Conservation (phyloP, 257 asterid genomes). For the Datura wrightii region DNA sequence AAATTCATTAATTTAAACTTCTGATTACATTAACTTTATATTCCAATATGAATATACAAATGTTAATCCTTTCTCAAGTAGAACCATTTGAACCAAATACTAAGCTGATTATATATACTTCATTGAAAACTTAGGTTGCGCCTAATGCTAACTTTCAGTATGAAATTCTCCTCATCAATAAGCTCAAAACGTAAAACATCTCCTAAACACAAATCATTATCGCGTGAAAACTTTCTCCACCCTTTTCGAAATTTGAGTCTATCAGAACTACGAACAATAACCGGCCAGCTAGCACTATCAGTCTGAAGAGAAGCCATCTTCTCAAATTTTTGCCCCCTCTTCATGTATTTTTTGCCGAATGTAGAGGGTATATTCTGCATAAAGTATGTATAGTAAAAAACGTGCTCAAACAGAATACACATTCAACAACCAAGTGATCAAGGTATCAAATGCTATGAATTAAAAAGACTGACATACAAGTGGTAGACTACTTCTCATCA, state of each 20-base stretch:
- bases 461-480: background rate
- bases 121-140: background rate
- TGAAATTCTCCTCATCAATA: conserved; percentile 12
- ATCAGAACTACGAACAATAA: background rate
- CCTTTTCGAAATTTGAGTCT: background rate
- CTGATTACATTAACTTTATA: background rate
- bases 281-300: background rate
- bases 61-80: background rate
- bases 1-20: background rate
- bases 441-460: background rate
- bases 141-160: conserved; percentile 20
- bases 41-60: background rate
- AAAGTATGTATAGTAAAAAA: background rate
- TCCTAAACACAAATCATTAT: conserved; percentile 11
- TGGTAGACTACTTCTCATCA: background rate
- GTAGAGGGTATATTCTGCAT: background rate
- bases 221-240: background rate
- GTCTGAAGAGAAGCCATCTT: conserved; percentile 20
- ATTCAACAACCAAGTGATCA: background rate
- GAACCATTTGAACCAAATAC: background rate
- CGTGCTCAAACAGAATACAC: background rate
- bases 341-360: conserved; percentile 11
- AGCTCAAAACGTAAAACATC: background rate
- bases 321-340: background rate
- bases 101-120: background rate